Evolutionary conservation across 768 basidiomycete species (phyloP), one percentile per base, ranked within the genome.

Genomic region (Podaxis sp.): DNA sequence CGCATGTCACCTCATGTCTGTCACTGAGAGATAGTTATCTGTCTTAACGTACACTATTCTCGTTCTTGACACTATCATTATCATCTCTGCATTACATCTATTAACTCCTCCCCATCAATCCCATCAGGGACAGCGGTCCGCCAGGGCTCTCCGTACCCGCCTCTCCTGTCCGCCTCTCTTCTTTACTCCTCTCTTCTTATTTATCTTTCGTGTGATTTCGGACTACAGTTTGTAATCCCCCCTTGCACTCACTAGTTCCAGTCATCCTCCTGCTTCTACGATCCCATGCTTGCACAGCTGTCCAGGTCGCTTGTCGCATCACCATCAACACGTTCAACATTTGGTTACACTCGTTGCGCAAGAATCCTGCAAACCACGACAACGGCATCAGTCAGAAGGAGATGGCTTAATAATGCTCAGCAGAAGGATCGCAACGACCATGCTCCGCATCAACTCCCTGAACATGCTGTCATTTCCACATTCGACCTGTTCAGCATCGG

Each of bases 401-500:
- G 62, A 28, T 58, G 21, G 36, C 35, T 58, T 13, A 62, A 57
- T 32, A 54, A 28, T 18, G 23, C 55, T 27, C 59, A 42, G n/a
- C n/a, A 23, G 14, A 35, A 57, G 27, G 42, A 56, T 40, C 58
- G 10, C 55, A 21, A 61, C 28, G 36, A 52, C 16, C 14, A 44
- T 27, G 50, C 61, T 25, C 55, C 61, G 23, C 70, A 67, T 25
- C 73, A 73, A 42, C 72, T 76, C 27, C 79, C 84, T 13, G 87
- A 92, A 55, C 93, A 95, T 77, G 94, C 94, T 4, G 94, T 95
- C 64, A 95, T 96, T 57, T 93, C 91, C 1, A 87, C 94, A 0
- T 96, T 95, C 69, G 95, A 97, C 72, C 77, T 96, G 55, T 95
- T 96, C 77, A 91, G 88, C 67, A 90, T 95, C 63, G 94, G 94